Conservation (phyloP, 2,329 filamentous ascomycete genomes). For the Aspergillus texensis region DNA sequence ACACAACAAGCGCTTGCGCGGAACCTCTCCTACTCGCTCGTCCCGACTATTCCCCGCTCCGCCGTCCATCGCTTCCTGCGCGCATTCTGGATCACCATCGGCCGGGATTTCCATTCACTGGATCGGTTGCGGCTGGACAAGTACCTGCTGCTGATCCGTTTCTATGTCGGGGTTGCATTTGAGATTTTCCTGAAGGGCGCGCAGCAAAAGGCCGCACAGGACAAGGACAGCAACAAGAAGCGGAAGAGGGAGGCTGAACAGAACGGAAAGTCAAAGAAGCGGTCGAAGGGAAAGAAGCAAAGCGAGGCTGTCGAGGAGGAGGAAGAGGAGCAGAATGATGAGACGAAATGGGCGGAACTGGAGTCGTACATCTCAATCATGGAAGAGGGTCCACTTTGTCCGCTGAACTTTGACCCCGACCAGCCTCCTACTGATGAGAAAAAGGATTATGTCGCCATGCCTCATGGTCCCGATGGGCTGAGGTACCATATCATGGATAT, state of each 20-base stretch:
- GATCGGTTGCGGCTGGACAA: conserved; percentile 86
- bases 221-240: conserved; percentile 28
- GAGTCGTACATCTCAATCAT: conserved; percentile 43
- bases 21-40: conserved; percentile 71
- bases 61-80: conserved; percentile 54
- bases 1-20: conserved; percentile 81
- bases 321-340: conserved; percentile 21
- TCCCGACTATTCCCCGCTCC: conserved; percentile 59
- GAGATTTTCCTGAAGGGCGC: conserved; percentile 39
- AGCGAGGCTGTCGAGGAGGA: conserved; percentile 18
- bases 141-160: conserved; percentile 81
- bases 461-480: conserved; percentile 77
- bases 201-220: conserved; percentile 6
- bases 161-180: conserved; percentile 75
- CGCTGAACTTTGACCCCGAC: conserved; percentile 42
- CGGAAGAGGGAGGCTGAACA: conserved; percentile 32
- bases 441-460: conserved; percentile 37
- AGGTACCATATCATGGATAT: conserved; percentile 86
- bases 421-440: conserved; percentile 29
- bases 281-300: conserved; percentile 18
- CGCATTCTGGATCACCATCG: conserved; percentile 73
- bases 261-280: conserved; percentile 32
- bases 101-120: conserved; percentile 69
- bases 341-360: conserved; percentile 36
- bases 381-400: conserved; percentile 43